phyloP scores from a whole-genome alignment of 768 basidiomycete species.

The Royoungia palumana region DNA sequence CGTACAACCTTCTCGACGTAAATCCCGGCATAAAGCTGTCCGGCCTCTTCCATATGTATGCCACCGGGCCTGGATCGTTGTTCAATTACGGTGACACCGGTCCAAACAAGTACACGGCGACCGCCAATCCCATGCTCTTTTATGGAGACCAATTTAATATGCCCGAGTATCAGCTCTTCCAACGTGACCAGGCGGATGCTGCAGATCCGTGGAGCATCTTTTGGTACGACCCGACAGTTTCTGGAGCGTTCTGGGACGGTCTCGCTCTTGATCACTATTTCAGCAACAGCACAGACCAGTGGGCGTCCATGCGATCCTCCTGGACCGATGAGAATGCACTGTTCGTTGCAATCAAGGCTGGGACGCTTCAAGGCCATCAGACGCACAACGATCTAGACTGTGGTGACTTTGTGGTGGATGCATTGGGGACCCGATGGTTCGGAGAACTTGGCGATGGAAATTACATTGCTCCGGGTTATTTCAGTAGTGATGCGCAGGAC shows the following conservation, averaged over 20 bases:
- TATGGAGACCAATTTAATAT: conserved; percentile 67
- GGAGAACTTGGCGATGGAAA: conserved; percentile 91
- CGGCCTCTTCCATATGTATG: conserved; percentile 88
- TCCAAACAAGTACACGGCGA: conserved; percentile 93
- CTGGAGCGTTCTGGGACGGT: conserved; percentile 91
- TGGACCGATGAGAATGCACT: conserved; percentile 87
- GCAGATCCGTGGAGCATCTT: conserved; percentile 86
- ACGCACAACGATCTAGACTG: conserved; percentile 93
- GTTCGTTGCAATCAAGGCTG: conserved; percentile 88
- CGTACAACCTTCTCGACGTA: conserved; percentile 64
- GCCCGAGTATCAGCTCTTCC: conserved; percentile 80
- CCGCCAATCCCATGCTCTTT: conserved; percentile 84
- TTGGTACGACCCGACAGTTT: conserved; percentile 86
- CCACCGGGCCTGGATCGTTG: conserved; percentile 76
- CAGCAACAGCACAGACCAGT: conserved; percentile 65
- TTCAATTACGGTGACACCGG: conserved; percentile 65
- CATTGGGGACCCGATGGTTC: conserved; percentile 89
- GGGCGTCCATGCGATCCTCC: conserved; percentile 87
- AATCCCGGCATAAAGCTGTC: conserved; percentile 75
- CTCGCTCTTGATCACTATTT: conserved; percentile 82
- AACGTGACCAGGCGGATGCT: conserved; percentile 84
- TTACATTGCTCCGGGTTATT: conserved; percentile 77
- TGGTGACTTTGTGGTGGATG: conserved; percentile 95
- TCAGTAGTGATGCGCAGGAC: conserved; percentile 66
- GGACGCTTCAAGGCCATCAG: conserved; percentile 77